A percentile compares a stretch with the other conserved stretches of the same genome.
Conservation (phyloP, 176 grass and related monocot genomes). For the Tuctoria greenei region DNA sequence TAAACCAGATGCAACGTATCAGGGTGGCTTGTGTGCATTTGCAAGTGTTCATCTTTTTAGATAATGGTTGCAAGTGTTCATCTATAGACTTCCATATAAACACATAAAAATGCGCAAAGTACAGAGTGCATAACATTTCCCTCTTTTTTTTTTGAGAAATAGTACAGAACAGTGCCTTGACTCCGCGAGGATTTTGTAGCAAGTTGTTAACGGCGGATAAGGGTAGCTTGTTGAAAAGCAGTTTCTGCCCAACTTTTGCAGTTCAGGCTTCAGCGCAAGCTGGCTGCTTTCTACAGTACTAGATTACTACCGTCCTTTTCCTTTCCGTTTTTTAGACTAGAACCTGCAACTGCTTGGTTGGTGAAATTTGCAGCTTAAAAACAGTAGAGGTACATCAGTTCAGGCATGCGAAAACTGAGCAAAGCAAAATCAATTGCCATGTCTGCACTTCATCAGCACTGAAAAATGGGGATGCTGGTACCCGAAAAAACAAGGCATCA, state of each 20-base stretch:
- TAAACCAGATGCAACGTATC: too few species aligned
- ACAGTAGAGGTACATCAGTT: neutral
- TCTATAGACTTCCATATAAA: neutral
- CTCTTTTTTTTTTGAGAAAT: neutral
- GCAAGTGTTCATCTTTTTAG: conserved; percentile 1
- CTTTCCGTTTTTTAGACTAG: neutral
- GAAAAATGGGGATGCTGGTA: neutral
- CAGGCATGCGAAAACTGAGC: too few species aligned
- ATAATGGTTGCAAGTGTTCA: neutral
- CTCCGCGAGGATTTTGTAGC: conserved; percentile 5
- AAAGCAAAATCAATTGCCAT: neutral
- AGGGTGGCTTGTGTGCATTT: neutral
- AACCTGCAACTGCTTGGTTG: conserved; percentile 15
- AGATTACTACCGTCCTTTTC: neutral
- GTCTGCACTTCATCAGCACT: neutral
- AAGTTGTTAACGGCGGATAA: conserved; percentile 13
- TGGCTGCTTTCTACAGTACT: conserved; percentile 28
- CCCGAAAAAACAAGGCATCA: neutral
- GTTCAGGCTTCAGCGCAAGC: conserved; percentile 24
- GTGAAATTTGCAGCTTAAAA: neutral
- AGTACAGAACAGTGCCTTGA: neutral
- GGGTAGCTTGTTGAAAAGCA: neutral
- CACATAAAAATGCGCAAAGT: neutral
- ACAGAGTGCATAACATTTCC: neutral
- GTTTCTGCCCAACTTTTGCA: conserved; percentile 16